Evolutionary conservation across 176 grass and related monocot species (phyloP), one percentile per base, ranked within the genome.

Genomic region (Carex pumila): DNA sequence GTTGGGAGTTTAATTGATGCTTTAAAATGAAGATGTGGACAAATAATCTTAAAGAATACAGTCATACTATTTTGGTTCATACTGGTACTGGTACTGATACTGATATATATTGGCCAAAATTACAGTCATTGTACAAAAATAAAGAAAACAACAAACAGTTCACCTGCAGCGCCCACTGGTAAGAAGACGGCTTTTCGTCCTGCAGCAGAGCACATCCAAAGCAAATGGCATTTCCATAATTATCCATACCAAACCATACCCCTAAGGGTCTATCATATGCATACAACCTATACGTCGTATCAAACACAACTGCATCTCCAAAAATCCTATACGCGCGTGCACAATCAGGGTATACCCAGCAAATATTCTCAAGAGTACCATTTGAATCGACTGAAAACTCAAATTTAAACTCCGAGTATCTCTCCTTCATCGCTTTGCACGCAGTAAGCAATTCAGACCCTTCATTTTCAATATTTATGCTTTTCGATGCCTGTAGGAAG

Each of bases 301-400:
- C 89, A 79, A 91, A 91, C 45, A 91, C 61, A 22, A 91, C 89
- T 10, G 80, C 89, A 88, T 88, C 89, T 19, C 89, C 89, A 82
- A 91, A 91, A 36, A 85, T 78, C 17, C 34, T 73, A 79, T 87
- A 88, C 61, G 85, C 83, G 62, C 68, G 86, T 71, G 83, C 50
- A n/a, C 77, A 91, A 21, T 81, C 86, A 9, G 61, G 43, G 39
- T 88, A 91, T 19, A 69, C 65, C 82, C 85, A 91, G 7, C 59
- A 71, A 83, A 91, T 82, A 67, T 88, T 86, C 37, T 88, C 86
- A n/a, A 91, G 85, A 68, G 58, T 91, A 41, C 87, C 86, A 73
- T 74, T 71, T 19, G 47, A 65, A 79, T 78, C 61, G 15, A 85
- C 19, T 14, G 85, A 84, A 62, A 83, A 87, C 63, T 90, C 89